phyloP scores from a whole-genome alignment of 2,329 filamentous ascomycete genomes.

The Aspergillus neoniger region DNA sequence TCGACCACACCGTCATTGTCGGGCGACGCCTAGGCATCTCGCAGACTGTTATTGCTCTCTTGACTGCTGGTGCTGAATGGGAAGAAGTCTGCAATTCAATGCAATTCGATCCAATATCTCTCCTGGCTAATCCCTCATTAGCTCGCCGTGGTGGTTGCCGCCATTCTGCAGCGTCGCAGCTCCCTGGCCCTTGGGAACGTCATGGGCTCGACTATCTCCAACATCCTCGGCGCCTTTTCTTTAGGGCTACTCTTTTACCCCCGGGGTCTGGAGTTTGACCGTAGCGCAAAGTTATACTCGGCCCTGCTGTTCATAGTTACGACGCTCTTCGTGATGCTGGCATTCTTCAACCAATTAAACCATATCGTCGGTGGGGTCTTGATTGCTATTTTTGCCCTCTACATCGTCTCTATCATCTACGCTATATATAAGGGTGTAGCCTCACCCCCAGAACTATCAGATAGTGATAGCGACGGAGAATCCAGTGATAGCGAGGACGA shows the following conservation, averaged over 20 bases:
- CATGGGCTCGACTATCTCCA: slow-evolving; percentile 57
- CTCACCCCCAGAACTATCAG: slow-evolving; percentile 43
- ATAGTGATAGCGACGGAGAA: slow-evolving; percentile 45
- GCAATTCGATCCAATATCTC: neutral
- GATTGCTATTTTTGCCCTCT: slow-evolving; percentile 48
- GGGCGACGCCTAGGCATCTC: slow-evolving; percentile 50
- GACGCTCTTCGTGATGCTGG: slow-evolving; percentile 38
- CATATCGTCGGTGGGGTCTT: slow-evolving; percentile 41
- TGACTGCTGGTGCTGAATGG: slow-evolving; percentile 58
- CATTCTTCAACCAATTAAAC: slow-evolving; percentile 40
- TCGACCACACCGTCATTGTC: slow-evolving; percentile 54
- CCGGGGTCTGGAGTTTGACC: slow-evolving; percentile 44
- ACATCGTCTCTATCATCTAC: slow-evolving; percentile 48
- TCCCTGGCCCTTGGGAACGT: slow-evolving; percentile 58
- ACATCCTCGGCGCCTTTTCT: slow-evolving; percentile 59
- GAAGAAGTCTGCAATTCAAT: slow-evolving; percentile 49
- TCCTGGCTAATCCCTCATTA: slow-evolving; percentile 21
- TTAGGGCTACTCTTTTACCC: slow-evolving; percentile 52
- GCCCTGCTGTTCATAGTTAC: slow-evolving; percentile 47
- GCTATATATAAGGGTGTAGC: slow-evolving; percentile 48
- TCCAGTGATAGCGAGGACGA: neutral
- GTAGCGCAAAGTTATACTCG: slow-evolving; percentile 53
- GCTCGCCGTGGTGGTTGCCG: slow-evolving; percentile 54
- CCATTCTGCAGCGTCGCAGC: slow-evolving; percentile 49
- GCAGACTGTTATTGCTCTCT: slow-evolving; percentile 52